Percentiles rank a stretch among this genome's conserved stretches.
phyloP scores from a whole-genome alignment of 352 stramenopile genomes.

The Pelagophyceae sp. region DNA sequence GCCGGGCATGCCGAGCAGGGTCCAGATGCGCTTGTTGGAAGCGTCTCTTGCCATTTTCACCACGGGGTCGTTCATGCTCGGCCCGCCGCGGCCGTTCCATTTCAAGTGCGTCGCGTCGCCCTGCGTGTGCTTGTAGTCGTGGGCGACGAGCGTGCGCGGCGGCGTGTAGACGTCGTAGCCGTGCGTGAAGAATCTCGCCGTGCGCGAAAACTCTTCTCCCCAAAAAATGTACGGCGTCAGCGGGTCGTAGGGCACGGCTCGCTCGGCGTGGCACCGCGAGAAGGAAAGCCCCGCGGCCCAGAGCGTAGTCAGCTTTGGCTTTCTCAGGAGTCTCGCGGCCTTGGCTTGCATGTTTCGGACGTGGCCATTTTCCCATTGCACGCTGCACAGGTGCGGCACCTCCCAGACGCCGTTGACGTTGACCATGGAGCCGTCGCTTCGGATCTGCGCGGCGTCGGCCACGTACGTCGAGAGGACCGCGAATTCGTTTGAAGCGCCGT shows the following conservation, averaged over 20 bases:
- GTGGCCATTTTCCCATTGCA: slow-evolving; percentile 15
- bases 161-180: slow-evolving; percentile 78
- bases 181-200: slow-evolving; percentile 57
- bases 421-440: slow-evolving; percentile 31
- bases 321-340: slow-evolving; percentile 38
- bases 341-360: slow-evolving; percentile 51
- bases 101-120: slow-evolving; percentile 42
- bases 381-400: slow-evolving; percentile 62
- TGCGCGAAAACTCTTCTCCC: slow-evolving; percentile 63
- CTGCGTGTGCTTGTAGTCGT: slow-evolving; percentile 62
- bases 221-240: slow-evolving; percentile 65
- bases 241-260: slow-evolving; percentile 65
- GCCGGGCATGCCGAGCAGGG: slow-evolving; percentile 36
- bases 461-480: slow-evolving; percentile 67
- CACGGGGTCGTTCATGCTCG: slow-evolving; percentile 12
- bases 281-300: slow-evolving; percentile 67
- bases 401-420: slow-evolving; percentile 42
- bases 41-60: not conserved
- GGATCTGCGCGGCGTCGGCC: slow-evolving; percentile 52
- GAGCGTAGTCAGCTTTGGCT: slow-evolving; percentile 63
- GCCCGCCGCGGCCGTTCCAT: slow-evolving; percentile 31
- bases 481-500: slow-evolving; percentile 61
- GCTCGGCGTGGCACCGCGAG: slow-evolving; percentile 65
- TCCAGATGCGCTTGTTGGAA: slow-evolving; percentile 3
- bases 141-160: slow-evolving; percentile 46